Evolutionary conservation across 1,139 yeast genomes (phyloP).

Genomic region (Saccharomyces hybrid): DNA sequence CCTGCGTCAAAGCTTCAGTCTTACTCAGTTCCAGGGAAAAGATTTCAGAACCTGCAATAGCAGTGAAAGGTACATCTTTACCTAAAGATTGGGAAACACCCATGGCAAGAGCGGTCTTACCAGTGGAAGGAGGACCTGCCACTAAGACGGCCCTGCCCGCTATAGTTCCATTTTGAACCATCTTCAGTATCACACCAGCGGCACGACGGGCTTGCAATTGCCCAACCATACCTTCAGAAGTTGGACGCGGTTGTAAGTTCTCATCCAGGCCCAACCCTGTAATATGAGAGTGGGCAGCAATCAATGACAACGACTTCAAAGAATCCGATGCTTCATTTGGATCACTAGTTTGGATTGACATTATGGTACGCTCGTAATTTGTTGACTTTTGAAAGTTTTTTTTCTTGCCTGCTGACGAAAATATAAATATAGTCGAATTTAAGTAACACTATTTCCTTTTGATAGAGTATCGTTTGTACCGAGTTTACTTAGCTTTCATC

Average conservation of each 20-base stretch:
- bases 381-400: too few relatives aligned
- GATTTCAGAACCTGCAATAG: slow-evolving; percentile 89
- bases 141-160: slow-evolving; percentile 94
- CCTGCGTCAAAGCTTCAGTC: slow-evolving; percentile 93
- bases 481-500: not conserved
- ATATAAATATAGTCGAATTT: not conserved
- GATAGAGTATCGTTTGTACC: not conserved
- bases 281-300: slow-evolving; percentile 97
- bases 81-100: slow-evolving; percentile 89
- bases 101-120: slow-evolving; percentile 98
- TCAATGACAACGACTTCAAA: slow-evolving; percentile 53
- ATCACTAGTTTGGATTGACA: slow-evolving; percentile 41
- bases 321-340: slow-evolving; percentile 35
- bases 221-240: slow-evolving; percentile 94
- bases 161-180: slow-evolving; percentile 88
- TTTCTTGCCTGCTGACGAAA: not conserved
- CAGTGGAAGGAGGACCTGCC: slow-evolving; percentile 98
- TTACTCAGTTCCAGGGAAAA: slow-evolving; percentile 86
- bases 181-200: slow-evolving; percentile 85
- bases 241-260: slow-evolving; percentile 70
- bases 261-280: slow-evolving; percentile 95
- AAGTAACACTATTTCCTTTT: not conserved
- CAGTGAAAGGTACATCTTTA: slow-evolving; percentile 88
- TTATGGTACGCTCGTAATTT: not conserved
- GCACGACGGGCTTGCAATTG: slow-evolving; percentile 92